A percentile compares a stretch with the other conserved stretches of the same genome.
Evolutionary conservation across 1,284 basidiomycete genomes (phyloP).

Genomic region (Sporisorium scitamineum): DNA sequence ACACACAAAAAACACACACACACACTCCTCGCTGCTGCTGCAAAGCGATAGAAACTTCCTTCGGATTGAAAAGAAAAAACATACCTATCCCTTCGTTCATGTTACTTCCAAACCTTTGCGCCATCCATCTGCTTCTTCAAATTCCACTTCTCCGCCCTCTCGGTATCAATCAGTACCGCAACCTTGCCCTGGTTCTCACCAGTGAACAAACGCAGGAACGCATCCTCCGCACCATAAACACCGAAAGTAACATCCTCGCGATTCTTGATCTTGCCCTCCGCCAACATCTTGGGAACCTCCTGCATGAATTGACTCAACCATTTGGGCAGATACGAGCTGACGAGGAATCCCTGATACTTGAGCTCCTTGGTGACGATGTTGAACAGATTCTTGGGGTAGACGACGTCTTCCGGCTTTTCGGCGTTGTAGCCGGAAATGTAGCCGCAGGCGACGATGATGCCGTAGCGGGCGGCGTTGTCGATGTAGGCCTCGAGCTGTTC

Average conservation of each 20-base stretch:
- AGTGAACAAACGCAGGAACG: constrained; percentile 46
- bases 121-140: constrained; percentile 28
- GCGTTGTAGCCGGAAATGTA: constrained; percentile 54
- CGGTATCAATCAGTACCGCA: constrained; percentile 46
- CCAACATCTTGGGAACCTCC: constrained; percentile 45
- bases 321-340: constrained; percentile 41
- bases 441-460: constrained; percentile 53
- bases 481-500: constrained; percentile 56
- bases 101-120: constrained; percentile 45
- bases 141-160: constrained; percentile 49
- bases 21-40: not conserved
- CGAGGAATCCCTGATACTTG: constrained; percentile 52
- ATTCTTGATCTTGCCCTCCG: constrained; percentile 47
- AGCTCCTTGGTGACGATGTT: constrained; percentile 47
- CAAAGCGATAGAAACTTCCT: too few species aligned
- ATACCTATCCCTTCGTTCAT: too few species aligned
- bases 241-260: constrained; percentile 51
- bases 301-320: constrained; percentile 36
- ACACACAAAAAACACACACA: not conserved
- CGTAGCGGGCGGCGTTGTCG: constrained; percentile 42
- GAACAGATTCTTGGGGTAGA: constrained; percentile 54
- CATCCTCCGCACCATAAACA: constrained; percentile 47
- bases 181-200: constrained; percentile 53
- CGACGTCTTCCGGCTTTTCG: constrained; percentile 47
- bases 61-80: too few species aligned